A percentile compares a stretch with the other conserved stretches of the same genome.
Evolutionary conservation across 1,139 yeast genomes (phyloP).

Genomic region (Yamadazyma dushanensis): DNA sequence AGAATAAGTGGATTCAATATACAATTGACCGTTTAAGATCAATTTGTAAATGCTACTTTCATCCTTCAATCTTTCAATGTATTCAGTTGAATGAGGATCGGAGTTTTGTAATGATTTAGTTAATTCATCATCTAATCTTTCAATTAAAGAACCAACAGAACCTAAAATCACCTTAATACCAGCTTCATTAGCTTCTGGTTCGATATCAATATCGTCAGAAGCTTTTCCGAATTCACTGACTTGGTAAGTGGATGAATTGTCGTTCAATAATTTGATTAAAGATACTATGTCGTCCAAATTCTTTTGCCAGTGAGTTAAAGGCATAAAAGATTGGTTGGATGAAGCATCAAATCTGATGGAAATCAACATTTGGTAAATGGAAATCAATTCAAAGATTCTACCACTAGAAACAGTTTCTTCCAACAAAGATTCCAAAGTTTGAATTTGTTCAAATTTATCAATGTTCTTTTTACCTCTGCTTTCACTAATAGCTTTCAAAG

Average conservation of each 20-base stretch:
- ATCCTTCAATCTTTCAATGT: slow-evolving; percentile 86
- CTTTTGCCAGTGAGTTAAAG: slow-evolving; percentile 78
- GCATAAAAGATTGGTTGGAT: slow-evolving; percentile 68
- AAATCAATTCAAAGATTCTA: slow-evolving; percentile 71
- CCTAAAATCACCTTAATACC: slow-evolving; percentile 82
- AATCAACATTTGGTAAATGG: slow-evolving; percentile 77
- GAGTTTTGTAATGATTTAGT: slow-evolving; percentile 82
- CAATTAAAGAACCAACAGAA: slow-evolving; percentile 81
- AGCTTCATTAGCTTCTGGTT: slow-evolving; percentile 61
- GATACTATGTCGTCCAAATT: slow-evolving; percentile 62
- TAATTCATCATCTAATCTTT: slow-evolving; percentile 93
- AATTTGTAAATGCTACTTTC: slow-evolving; percentile 76
- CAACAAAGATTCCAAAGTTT: slow-evolving; percentile 64
- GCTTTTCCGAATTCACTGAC: slow-evolving; percentile 76
- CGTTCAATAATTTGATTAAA: slow-evolving; percentile 69
- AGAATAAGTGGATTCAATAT: slow-evolving; percentile 67
- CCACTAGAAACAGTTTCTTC: slow-evolving; percentile 24
- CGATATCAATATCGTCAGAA: slow-evolving; percentile 78
- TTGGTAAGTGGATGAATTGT: slow-evolving; percentile 55
- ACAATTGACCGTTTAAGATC: slow-evolving; percentile 81
- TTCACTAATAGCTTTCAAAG: slow-evolving; percentile 75
- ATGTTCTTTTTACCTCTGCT: slow-evolving; percentile 95
- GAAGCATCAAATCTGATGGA: slow-evolving; percentile 86
- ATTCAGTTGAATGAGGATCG: slow-evolving; percentile 95
- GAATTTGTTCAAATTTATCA: slow-evolving; percentile 78